Evolutionary conservation across 2,329 filamentous ascomycete genomes (phyloP), one percentile per base, ranked within the genome.

Genomic region (Neodidymelliopsis sp.): DNA sequence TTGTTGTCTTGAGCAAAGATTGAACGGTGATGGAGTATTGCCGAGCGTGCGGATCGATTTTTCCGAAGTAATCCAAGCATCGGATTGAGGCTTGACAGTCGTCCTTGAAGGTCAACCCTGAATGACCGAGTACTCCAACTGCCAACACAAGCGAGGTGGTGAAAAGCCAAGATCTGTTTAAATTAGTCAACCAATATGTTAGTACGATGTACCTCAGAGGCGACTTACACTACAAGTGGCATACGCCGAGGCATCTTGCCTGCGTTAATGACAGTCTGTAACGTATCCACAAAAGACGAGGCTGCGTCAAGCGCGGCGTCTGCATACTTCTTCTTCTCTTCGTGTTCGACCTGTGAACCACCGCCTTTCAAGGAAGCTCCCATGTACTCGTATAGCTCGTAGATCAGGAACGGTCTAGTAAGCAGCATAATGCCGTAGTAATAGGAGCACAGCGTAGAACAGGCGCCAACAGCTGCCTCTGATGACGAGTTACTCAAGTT

Each of bases 381-480:
- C 54, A 66, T 60, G 35, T 63, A 60, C 29, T 71, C 69, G 39
- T 72, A 79, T 1, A 81, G 70, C 38, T 79, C 76, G 55, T 79
- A 81, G 19, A 81, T 76, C 9, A 82, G 67, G 45, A 82, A 82
- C 0, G 79, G 79, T n/a, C 79, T 69, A 6, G 79, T 80, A 4
- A 81, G 63, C 3, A 82, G 67, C 62, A 81, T 81, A 31, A 82
- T 81, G 1, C 77, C 79, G 68, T 79, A 82, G 57, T 81, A 81
- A 48, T 81, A 82, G 3, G 79, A 74, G 23, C 76, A 76, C 11
- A 81, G 71, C 1, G 78, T 73, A 30, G 80, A 79, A n/a, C 77
- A 78, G 4, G 78, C 75, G 2, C 77, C 77, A 6, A 80, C 60
- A 6, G 70, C 70, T 28, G 36, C 50, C 19, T 60, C 45, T 6